Percentiles rank a stretch among this genome's conserved stretches.
These are phyloP conservation scores for Inonotus obliquus DNA, from an alignment of 1,284 basidiomycete genomes.

Conservation along the genomic window DNA sequence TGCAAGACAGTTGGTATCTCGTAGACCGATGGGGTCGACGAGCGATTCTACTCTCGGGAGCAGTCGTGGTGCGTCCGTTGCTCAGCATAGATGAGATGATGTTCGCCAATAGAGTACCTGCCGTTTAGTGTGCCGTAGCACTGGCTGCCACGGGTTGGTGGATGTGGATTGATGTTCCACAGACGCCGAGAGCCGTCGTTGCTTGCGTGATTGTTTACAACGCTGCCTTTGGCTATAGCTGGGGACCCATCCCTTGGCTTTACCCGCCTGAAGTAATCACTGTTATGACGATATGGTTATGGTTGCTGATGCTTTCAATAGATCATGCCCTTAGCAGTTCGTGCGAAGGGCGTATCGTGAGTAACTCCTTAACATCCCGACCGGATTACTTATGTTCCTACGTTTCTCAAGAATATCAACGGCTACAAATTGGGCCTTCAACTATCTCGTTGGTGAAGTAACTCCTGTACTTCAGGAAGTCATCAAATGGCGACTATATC, in stretches of 20 bases:
- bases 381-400: neutral
- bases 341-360: conserved; percentile 88
- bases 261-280: conserved; percentile 74
- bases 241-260: conserved; percentile 83
- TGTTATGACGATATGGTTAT: neutral
- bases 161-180: conserved; percentile 87
- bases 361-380: neutral
- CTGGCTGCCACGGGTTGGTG: conserved; percentile 82
- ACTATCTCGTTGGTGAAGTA: conserved; percentile 84
- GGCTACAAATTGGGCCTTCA: conserved; percentile 63
- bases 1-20: conserved; percentile 78
- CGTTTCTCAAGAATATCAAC: conserved; percentile 9
- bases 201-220: conserved; percentile 92
- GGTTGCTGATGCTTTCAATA: conserved; percentile 28
- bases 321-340: conserved; percentile 88
- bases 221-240: conserved; percentile 78
- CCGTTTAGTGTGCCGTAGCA: conserved; percentile 67
- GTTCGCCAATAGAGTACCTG: neutral
- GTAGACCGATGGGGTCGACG: conserved; percentile 92
- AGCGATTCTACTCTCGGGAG: conserved; percentile 85
- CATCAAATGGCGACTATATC: conserved; percentile 92
- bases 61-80: conserved; percentile 64
- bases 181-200: conserved; percentile 88
- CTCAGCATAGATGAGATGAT: conserved; percentile 4
- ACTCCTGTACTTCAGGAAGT: conserved; percentile 88